These are phyloP conservation scores for Komagataella kurtzmanii DNA, from an alignment of 805 yeast species.

Conservation along the genomic window DNA sequence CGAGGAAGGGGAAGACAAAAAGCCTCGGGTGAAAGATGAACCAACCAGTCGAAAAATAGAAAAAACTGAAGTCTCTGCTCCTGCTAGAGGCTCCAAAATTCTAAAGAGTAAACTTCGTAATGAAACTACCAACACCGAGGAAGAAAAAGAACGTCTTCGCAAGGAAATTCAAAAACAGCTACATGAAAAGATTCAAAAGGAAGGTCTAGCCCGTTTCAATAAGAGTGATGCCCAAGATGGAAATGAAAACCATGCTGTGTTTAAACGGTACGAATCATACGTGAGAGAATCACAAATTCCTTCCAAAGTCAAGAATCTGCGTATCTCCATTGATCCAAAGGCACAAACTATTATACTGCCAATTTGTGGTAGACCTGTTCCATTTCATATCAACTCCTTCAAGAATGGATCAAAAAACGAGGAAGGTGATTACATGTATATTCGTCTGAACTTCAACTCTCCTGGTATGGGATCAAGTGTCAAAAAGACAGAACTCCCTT, in stretches of 20 bases:
- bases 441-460: constrained; percentile 83
- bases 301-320: constrained; percentile 63
- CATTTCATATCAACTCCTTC: constrained; percentile 89
- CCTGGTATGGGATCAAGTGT: constrained; percentile 71
- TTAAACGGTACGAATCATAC: constrained; percentile 89
- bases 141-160: constrained; percentile 66
- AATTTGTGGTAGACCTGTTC: constrained; percentile 91
- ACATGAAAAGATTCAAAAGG: constrained; percentile 76
- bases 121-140: constrained; percentile 61
- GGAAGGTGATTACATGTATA: constrained; percentile 87
- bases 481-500: constrained; percentile 73
- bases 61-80: constrained; percentile 5
- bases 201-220: constrained; percentile 71
- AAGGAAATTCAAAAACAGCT: constrained; percentile 72
- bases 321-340: constrained; percentile 76
- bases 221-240: constrained; percentile 62
- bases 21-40: constrained; percentile 18
- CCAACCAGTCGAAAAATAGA: constrained; percentile 18
- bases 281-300: constrained; percentile 91
- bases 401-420: constrained; percentile 92
- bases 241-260: constrained; percentile 54
- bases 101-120: constrained; percentile 70
- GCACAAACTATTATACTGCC: constrained; percentile 86
- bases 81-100: constrained; percentile 41
- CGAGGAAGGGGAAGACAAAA: constrained; percentile 23